Percentiles rank a stretch among this genome's conserved stretches.
These are phyloP conservation scores for Guadua angustifolia DNA, from an alignment of 176 grass and related monocot species.

Conservation along the genomic window DNA sequence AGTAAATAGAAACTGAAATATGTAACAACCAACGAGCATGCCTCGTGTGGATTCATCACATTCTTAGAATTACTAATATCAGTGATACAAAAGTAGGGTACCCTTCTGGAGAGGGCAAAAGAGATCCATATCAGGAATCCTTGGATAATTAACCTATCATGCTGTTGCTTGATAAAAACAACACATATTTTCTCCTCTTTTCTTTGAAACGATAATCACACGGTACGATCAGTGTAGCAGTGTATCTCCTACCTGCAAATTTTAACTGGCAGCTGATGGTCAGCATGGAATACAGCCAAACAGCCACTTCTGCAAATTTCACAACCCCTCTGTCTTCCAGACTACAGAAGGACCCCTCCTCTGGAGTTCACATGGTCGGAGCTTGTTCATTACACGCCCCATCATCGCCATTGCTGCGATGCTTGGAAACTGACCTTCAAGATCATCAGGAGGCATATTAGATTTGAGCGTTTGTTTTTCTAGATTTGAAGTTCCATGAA, in stretches of 20 bases:
- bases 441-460: conserved; percentile 42
- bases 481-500: conserved; percentile 32
- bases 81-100: conserved; percentile 12
- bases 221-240: neutral
- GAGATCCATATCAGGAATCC: neutral
- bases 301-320: conserved; percentile 18
- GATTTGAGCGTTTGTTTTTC: conserved; percentile 31
- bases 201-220: neutral
- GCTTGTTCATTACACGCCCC: conserved; percentile 58
- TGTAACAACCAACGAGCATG: neutral
- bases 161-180: neutral
- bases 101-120: conserved; percentile 1
- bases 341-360: conserved; percentile 53
- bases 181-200: neutral
- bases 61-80: conserved; percentile 2
- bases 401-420: conserved; percentile 65
- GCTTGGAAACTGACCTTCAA: conserved; percentile 62
- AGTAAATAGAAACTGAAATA: neutral
- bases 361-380: conserved; percentile 46
- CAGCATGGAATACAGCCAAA: neutral
- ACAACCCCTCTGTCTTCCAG: conserved; percentile 48
- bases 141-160: neutral
- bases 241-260: neutral
- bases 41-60: neutral
- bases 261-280: neutral